Evolutionary conservation across 371 early-diverging fungal genomes (phyloP).

Genomic region (Lichtheimia ramosa): DNA sequence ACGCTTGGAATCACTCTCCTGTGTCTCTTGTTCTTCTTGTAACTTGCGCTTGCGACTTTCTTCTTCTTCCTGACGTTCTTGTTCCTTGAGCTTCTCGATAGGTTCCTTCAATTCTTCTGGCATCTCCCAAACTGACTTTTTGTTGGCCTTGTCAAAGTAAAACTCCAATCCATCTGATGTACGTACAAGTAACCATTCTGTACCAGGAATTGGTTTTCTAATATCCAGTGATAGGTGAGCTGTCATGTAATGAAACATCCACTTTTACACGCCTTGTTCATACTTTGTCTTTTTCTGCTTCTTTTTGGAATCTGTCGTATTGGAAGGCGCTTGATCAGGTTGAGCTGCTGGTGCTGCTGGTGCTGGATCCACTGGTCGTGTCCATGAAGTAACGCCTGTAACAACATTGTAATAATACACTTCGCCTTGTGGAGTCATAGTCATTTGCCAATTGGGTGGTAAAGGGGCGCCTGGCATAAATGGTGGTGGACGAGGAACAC

Average conservation of each 20-base stretch:
- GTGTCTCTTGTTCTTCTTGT: conserved; percentile 17
- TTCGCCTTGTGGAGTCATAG: conserved; percentile 2
- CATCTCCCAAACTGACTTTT: conserved; percentile 71
- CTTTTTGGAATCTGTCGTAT: not conserved
- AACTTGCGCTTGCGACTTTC: not conserved
- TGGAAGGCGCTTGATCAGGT: not conserved
- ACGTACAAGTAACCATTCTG: conserved; percentile 73
- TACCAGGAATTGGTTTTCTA: conserved; percentile 69
- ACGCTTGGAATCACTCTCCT: conserved; percentile 21
- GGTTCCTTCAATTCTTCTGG: conserved; percentile 52
- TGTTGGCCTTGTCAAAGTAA: conserved; percentile 70
- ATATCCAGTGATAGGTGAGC: not conserved
- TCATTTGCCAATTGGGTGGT: conserved; percentile 4
- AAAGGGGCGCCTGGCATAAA: not conserved
- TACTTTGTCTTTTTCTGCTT: conserved; percentile 2
- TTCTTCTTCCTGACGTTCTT: conserved; percentile 13
- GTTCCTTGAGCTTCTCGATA: conserved; percentile 35
- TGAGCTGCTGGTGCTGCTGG: not conserved
- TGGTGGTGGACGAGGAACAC: not conserved
- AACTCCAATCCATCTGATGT: conserved; percentile 77
- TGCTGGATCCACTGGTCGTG: not conserved
- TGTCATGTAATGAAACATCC: not conserved
- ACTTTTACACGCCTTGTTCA: not conserved
- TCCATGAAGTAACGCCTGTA: conserved; percentile 5
- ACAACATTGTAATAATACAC: not conserved